These are phyloP conservation scores for Halophytophthora polymorphica DNA, from an alignment of 352 stramenopile species.

Conservation along the genomic window DNA sequence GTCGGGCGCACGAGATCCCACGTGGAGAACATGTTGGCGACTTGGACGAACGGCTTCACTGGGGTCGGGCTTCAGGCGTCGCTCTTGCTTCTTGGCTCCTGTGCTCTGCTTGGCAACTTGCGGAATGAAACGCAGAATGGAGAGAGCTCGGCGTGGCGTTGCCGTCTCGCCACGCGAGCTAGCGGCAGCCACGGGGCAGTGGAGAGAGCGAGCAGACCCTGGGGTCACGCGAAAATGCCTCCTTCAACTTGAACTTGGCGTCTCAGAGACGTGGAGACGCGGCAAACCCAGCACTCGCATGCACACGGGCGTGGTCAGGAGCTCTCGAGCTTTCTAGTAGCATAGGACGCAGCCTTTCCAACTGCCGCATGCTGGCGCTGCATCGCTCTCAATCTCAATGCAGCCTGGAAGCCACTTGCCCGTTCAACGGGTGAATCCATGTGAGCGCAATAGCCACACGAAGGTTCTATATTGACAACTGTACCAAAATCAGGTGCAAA, in stretches of 20 bases:
- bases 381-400: too few relatives aligned
- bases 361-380: not conserved
- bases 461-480: too few relatives aligned
- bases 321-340: not conserved
- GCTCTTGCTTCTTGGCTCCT: conserved; percentile 12
- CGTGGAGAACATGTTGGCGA: conserved; percentile 46
- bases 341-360: not conserved
- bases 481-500: too few relatives aligned
- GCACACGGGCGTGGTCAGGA: too few relatives aligned
- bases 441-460: too few relatives aligned
- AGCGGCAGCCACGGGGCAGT: not conserved
- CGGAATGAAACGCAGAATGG: conserved; percentile 9
- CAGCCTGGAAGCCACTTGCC: too few relatives aligned
- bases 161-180: too few relatives aligned
- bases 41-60: conserved; percentile 1
- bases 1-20: conserved; percentile 79
- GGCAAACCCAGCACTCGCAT: not conserved
- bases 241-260: not conserved
- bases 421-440: too few relatives aligned
- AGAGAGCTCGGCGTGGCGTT: too few relatives aligned
- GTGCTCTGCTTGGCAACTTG: conserved; percentile 10
- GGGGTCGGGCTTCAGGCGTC: too few relatives aligned
- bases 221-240: conserved; percentile 1
- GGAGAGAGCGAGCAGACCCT: not conserved
- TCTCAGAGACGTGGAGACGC: not conserved